Conservation (phyloP, 106 monocot genomes). For the Acorus gramineus region DNA sequence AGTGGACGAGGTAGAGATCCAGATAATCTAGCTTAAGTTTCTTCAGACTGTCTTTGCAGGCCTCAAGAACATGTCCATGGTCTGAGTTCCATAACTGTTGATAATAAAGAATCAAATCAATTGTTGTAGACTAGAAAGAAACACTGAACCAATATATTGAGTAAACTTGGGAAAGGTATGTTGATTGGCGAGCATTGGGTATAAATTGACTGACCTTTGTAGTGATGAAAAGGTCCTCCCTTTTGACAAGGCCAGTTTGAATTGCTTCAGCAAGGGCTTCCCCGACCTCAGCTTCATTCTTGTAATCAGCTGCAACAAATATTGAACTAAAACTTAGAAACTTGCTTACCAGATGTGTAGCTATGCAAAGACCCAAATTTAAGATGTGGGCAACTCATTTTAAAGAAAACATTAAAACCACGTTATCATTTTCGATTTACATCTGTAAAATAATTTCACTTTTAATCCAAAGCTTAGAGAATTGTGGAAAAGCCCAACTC, state of each 20-base stretch:
- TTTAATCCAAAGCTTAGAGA: too few species aligned
- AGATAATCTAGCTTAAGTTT: conserved; percentile 86
- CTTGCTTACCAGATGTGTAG: not conserved
- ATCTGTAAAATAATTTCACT: too few species aligned
- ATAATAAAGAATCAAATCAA: not conserved
- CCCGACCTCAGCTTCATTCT: conserved; percentile 88
- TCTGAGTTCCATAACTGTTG: conserved; percentile 91
- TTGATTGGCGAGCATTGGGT: too few species aligned
- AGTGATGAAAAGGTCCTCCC: conserved; percentile 92
- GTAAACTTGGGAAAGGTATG: too few species aligned
- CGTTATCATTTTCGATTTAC: too few species aligned
- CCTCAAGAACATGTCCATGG: conserved; percentile 88
- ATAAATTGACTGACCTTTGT: conserved; percentile 42
- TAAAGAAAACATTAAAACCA: too few species aligned
- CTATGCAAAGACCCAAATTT: not conserved
- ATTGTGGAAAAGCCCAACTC: too few species aligned
- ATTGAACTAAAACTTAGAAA: not conserved
- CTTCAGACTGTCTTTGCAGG: conserved; percentile 93
- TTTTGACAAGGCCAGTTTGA: conserved; percentile 69
- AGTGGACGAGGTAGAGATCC: conserved; percentile 93
- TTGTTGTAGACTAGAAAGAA: not conserved
- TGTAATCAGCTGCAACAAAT: conserved; percentile 70
- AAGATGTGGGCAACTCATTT: too few species aligned
- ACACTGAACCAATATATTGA: too few species aligned
- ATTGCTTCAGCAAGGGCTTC: conserved; percentile 81